Conservation (phyloP, 2,329 filamentous ascomycete genomes). For the Cephalotrichum gorgonifer region DNA sequence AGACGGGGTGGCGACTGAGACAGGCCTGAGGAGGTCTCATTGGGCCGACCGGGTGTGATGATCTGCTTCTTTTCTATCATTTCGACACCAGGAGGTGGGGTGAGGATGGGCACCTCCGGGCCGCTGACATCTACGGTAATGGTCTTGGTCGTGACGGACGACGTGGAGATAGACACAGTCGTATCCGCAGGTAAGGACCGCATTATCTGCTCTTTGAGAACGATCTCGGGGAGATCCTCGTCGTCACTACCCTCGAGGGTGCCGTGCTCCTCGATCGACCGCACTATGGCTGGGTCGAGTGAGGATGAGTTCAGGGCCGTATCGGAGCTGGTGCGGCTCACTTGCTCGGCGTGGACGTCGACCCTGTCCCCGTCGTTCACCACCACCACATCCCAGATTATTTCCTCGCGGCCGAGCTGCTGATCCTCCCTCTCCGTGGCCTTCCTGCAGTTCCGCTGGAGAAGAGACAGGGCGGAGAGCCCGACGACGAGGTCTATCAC, state of each 20-base stretch:
- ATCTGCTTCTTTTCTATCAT: conserved; percentile 37
- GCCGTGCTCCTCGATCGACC: conserved; percentile 20
- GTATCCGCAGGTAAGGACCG: conserved; percentile 44
- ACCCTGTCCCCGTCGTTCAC: conserved; percentile 47
- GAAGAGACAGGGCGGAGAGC: conserved; percentile 48
- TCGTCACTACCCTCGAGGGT: conserved; percentile 18
- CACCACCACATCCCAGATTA: conserved; percentile 58
- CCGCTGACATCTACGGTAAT: conserved; percentile 55
- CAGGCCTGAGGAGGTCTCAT: conserved; percentile 5
- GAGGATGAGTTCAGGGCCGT: neutral
- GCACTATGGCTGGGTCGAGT: neutral
- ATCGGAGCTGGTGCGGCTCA: neutral
- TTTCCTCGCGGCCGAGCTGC: conserved; percentile 38
- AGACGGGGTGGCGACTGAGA: conserved; percentile 14
- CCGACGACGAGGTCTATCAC: conserved; percentile 52
- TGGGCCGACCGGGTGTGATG: neutral
- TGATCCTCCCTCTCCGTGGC: conserved; percentile 38
- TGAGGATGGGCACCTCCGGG: conserved; percentile 35
- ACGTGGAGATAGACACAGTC: conserved; percentile 49
- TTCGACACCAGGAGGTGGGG: conserved; percentile 48
- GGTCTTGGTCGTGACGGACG: conserved; percentile 49
- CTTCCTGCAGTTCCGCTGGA: conserved; percentile 46
- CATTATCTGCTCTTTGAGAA: conserved; percentile 42
- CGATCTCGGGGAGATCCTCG: conserved; percentile 21
- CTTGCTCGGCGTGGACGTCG: conserved; percentile 34